Evolutionary conservation across 2,329 filamentous ascomycete genomes (phyloP).

Genomic region (Pseudopithomyces maydicus): DNA sequence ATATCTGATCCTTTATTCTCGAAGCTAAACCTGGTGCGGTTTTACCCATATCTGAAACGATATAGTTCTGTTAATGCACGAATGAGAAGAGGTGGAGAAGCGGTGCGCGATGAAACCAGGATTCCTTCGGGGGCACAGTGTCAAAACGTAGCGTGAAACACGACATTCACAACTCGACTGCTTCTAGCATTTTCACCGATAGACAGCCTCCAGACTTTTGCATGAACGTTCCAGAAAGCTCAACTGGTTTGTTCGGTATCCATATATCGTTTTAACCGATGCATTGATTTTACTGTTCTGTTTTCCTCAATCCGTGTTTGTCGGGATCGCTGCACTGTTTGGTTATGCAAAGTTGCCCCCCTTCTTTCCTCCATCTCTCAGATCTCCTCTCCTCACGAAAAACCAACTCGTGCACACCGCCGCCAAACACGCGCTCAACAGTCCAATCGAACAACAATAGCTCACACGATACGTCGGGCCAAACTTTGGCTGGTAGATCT

Average conservation of each 20-base stretch:
- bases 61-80: too few species aligned
- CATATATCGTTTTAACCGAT: too few species aligned
- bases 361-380: background rate
- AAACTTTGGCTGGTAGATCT: slow-evolving; percentile 48
- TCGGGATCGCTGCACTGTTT: too few species aligned
- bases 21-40: background rate
- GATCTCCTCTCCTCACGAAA: slow-evolving; percentile 19
- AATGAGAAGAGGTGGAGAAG: background rate
- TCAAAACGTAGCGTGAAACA: slow-evolving; percentile 8
- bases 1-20: background rate
- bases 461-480: slow-evolving; percentile 47
- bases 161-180: background rate
- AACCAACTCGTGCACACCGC: slow-evolving; percentile 23
- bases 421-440: slow-evolving; percentile 29
- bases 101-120: background rate
- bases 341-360: background rate
- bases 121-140: background rate
- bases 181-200: background rate
- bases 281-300: too few species aligned
- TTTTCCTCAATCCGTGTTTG: too few species aligned
- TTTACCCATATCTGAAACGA: background rate
- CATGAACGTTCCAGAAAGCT: too few species aligned
- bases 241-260: too few species aligned
- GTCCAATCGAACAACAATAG: slow-evolving; percentile 43
- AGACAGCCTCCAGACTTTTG: background rate